Base-by-base conservation (phyloP, 202 grass and related monocot species). In the Hordeum pubiflorum region DNA sequence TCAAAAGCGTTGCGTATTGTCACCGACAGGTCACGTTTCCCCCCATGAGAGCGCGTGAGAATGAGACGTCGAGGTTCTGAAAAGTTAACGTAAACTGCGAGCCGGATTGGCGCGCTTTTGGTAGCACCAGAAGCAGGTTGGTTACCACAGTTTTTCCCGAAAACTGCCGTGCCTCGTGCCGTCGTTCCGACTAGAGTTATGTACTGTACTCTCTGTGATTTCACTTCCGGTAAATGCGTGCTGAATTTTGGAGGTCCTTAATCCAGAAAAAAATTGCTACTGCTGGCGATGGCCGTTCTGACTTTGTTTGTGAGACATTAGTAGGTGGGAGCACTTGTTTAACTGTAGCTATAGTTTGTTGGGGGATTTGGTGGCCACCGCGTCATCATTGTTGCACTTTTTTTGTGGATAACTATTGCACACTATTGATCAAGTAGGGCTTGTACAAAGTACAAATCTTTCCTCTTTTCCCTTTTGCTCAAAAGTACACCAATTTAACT, bases 301-400 rank as follows among this genome's bases (percentile, higher is more conserved):
- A 87, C 87, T 83, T 87, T 38, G 44, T 78, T 86, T 74, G 9
- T 76, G 73, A 75, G 43, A 62, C 22, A 82, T 63, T 24, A 9
- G 9, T 59, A 14, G 58, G 58, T 56, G 58, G 36, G n/a, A 1
- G 58, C 31, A 9, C 50, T 83, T 83, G 58, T 29, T 83, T 75
- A 83, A 75, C 58, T 15, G 59, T 65, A 29, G 70, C 26, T 75
- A 39, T 57, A 66, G 81, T 76, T 66, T 41, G 60, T 75, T 39
- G 70, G 20, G 81, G 29, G 38, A 74, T 74, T 54, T 54, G 80
- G 70, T 83, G 60, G 27, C 43, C 6, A 75, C 20, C 9, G 81
- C 3, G 39, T 50, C 79, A 82, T 73, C 38, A 73, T 48, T 48
- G 79, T 33, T 48, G 79, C n/a, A 61, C 38, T 27, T 62, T 81